A percentile compares a stretch with the other conserved stretches of the same genome.
phyloP scores from a whole-genome alignment of 31 red algal genomes.

The Odonthalia washingtoniensis region DNA sequence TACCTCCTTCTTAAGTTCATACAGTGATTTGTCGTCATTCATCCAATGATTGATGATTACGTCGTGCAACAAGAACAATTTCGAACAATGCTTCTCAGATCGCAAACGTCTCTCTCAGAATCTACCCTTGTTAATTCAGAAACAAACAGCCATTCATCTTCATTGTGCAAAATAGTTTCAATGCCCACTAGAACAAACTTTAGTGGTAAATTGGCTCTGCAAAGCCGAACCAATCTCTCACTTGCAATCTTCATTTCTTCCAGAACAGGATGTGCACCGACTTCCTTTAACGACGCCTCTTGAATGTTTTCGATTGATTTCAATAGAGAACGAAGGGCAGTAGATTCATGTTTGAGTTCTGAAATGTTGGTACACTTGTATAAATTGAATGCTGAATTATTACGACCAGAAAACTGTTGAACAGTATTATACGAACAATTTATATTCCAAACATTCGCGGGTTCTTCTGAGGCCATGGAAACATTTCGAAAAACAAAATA shows the following conservation, averaged over 20 bases:
- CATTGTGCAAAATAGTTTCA: conserved; percentile 75
- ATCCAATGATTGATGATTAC: conserved; percentile 56
- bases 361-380: too few species aligned
- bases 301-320: conserved; percentile 45
- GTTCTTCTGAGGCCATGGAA: too few species aligned
- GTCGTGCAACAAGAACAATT: conserved; percentile 75
- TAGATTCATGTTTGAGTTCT: conserved; percentile 51
- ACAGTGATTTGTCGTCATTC: too few species aligned
- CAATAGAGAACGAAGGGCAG: conserved; percentile 34
- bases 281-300: conserved; percentile 42
- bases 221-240: conserved; percentile 42
- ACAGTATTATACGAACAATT: too few species aligned
- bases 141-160: conserved; percentile 85
- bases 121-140: conserved; percentile 54
- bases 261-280: conserved; percentile 79
- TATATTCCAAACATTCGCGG: too few species aligned
- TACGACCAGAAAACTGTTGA: too few species aligned
- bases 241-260: conserved; percentile 60
- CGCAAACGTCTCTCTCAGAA: conserved; percentile 36
- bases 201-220: conserved; percentile 42
- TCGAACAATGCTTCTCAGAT: conserved; percentile 36
- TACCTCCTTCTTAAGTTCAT: too few species aligned
- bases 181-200: conserved; percentile 63
- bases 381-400: too few species aligned
- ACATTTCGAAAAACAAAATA: too few species aligned